Conservation (phyloP, 2,329 filamentous ascomycete species). For the Calycina herbarum region DNA sequence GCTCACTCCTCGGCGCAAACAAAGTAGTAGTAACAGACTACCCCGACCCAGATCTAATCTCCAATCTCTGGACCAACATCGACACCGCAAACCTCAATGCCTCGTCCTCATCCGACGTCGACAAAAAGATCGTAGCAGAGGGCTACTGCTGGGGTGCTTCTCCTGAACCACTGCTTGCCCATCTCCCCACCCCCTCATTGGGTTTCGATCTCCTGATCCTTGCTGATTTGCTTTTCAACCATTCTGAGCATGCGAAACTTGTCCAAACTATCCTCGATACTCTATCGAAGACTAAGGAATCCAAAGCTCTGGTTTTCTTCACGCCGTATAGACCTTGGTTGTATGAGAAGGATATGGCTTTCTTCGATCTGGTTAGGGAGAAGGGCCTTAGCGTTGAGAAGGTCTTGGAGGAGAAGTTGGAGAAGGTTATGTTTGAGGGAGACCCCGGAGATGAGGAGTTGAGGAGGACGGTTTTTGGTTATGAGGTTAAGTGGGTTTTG, state of each 20-base stretch:
- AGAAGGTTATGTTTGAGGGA: constrained; percentile 84
- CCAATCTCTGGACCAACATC: constrained; percentile 78
- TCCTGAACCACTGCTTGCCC: constrained; percentile 55
- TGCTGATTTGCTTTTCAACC: constrained; percentile 87
- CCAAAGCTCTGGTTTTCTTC: constrained; percentile 79
- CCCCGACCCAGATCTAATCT: constrained; percentile 79
- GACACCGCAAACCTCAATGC: constrained; percentile 32
- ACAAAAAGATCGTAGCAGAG: constrained; percentile 51
- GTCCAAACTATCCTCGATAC: constrained; percentile 70
- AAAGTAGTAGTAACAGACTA: constrained; percentile 84
- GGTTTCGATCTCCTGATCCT: constrained; percentile 81
- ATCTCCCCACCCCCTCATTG: constrained; percentile 43
- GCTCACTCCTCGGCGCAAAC: constrained; percentile 68
- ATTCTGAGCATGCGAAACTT: constrained; percentile 80
- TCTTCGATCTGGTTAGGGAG: constrained; percentile 75
- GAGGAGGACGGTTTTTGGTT: constrained; percentile 67
- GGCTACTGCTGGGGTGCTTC: constrained; percentile 85
- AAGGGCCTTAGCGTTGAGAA: constrained; percentile 76
- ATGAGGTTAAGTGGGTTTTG: constrained; percentile 33
- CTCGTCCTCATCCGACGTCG: constrained; percentile 6
- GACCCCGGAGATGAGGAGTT: constrained; percentile 83
- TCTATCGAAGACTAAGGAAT: constrained; percentile 48
- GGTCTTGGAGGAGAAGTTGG: constrained; percentile 78
- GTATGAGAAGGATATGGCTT: constrained; percentile 77
- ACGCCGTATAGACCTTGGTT: constrained; percentile 93